Conservation (phyloP, 192 early-diverging fungal genomes). For the Coemansia sp. region DNA sequence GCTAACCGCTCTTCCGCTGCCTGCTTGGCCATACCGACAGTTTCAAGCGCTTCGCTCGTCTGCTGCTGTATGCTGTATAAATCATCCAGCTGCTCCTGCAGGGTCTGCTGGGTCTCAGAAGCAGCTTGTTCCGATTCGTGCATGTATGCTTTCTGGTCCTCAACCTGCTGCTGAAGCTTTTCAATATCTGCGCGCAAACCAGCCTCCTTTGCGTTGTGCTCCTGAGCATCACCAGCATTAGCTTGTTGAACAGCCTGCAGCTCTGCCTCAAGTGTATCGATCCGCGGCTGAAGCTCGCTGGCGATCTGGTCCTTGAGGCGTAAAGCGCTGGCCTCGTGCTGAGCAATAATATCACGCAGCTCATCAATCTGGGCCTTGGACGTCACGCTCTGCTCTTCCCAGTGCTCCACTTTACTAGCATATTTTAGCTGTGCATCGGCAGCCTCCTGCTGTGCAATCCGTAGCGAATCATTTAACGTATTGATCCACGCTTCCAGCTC, state of each 20-base stretch:
- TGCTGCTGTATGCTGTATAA: not conserved
- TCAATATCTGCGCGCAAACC: not conserved
- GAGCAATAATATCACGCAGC: not conserved
- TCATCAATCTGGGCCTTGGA: not conserved
- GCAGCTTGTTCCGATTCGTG: constrained; percentile 5
- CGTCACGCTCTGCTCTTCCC: not conserved
- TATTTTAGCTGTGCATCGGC: not conserved
- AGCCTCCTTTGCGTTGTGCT: not conserved
- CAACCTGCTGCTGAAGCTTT: not conserved
- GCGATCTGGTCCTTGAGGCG: constrained; percentile 1
- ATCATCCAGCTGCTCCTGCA: constrained; percentile 13
- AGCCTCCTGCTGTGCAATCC: not conserved
- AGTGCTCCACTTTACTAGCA: not conserved
- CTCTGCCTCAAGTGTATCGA: not conserved
- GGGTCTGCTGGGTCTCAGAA: not conserved
- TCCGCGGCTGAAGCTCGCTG: constrained; percentile 4
- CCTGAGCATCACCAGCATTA: not conserved
- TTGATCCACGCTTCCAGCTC: not conserved
- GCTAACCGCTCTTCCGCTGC: constrained; percentile 3
- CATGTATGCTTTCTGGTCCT: not conserved
- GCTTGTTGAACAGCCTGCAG: not conserved
- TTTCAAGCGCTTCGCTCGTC: not conserved
- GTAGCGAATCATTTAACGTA: not conserved
- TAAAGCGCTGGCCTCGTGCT: not conserved
- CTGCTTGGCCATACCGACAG: not conserved